Evolutionary conservation across 2,329 filamentous ascomycete genomes (phyloP), one percentile per base, ranked within the genome.

Genomic region (Rosellinia necatrix): DNA sequence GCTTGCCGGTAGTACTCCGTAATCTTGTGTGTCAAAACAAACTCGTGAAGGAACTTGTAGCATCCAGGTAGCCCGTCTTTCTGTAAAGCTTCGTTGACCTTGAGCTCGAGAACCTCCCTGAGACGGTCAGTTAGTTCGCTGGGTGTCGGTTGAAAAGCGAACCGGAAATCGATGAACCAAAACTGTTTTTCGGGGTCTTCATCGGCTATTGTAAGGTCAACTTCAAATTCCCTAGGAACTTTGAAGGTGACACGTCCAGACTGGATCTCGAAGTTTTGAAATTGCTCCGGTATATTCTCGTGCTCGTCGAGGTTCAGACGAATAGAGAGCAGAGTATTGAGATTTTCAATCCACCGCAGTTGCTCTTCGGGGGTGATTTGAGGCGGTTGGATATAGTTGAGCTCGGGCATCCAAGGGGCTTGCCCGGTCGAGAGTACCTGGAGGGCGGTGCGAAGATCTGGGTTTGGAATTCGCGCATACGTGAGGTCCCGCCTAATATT

Each of bases 141-240:
- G 0, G 89, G 81, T 0, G 86, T 80, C 1, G 93, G 93, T 7
- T 78, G 80, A 70, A 96, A 99, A 12, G 86, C 76, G 65, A 96
- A 92, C 56, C 92, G 85, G 66, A 97, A 86, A 71, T 97, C 92
- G 59, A 97, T 90, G 69, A 97, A 96, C 80, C 89, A 97, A 69
- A 96, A 96, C 66, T 96, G 92, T 50, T 89, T 88, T 27, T 86
- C 79, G 15, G 87, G 84, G 62, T 94, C 88, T 68, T 97, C 92
- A 64, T 92, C 89, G 15, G 90, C 91, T 60, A 97, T 89, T 1
- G 92, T 92, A 48, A 99, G 81, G 70, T 97, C 94, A 17, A 97
- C 84, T 71, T 97, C 93, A 66, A 97, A 97, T 71, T 97, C 93
- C 49, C 84, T 84, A 2, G 84, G 77, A 1, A 97, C 89, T 42